Percentiles rank a stretch among this genome's conserved stretches.
These are phyloP conservation scores for Tylopilus sp. DNA, from an alignment of 768 basidiomycete species.

Conservation along the genomic window DNA sequence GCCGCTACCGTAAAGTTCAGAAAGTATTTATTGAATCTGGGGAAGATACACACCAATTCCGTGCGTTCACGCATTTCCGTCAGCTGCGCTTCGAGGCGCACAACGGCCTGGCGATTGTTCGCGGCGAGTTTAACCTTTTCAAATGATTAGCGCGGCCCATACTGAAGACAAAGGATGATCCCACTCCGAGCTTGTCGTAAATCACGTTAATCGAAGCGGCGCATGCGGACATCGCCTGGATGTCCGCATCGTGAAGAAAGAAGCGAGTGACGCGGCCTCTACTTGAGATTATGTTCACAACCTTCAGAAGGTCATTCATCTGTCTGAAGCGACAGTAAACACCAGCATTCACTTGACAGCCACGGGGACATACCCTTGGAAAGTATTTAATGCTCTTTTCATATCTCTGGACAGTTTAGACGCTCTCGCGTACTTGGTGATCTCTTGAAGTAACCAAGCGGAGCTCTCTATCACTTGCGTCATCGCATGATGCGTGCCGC, in stretches of 20 bases:
- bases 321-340: constrained; percentile 1
- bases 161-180: not conserved
- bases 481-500: constrained; percentile 14
- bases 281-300: constrained; percentile 4
- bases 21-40: not conserved
- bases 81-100: constrained; percentile 12
- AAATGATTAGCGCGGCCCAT: not conserved
- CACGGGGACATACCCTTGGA: constrained; percentile 1
- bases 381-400: too few species aligned
- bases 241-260: constrained; percentile 7
- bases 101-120: too few species aligned
- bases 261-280: constrained; percentile 4
- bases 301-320: constrained; percentile 1
- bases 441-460: too few species aligned
- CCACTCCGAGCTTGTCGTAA: too few species aligned
- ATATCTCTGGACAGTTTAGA: too few species aligned
- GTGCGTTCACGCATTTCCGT: not conserved
- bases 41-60: too few species aligned
- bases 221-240: constrained; percentile 7
- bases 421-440: too few species aligned
- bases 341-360: too few species aligned
- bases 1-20: constrained; percentile 4
- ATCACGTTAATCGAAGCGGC: constrained; percentile 13
- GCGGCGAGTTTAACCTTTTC: constrained; percentile 11
- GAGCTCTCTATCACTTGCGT: too few species aligned